Evolutionary conservation across 805 yeast genomes (phyloP).

Genomic region (Hanseniaspora singularis): DNA sequence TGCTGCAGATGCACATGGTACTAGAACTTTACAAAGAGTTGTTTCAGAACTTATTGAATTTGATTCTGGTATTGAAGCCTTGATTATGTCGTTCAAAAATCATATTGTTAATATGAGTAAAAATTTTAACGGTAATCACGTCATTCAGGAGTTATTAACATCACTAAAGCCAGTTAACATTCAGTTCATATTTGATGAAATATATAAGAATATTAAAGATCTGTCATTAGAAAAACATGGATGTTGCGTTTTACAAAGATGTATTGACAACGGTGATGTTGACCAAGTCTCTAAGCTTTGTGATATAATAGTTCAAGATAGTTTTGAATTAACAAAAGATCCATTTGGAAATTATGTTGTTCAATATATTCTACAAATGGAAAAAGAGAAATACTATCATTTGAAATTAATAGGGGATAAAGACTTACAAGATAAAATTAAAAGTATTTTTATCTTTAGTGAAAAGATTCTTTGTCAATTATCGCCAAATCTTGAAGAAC

Average conservation of each 20-base stretch:
- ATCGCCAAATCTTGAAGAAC: slow-evolving; percentile 13
- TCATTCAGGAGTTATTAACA: slow-evolving; percentile 82
- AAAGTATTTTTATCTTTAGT: neutral
- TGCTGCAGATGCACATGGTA: slow-evolving; percentile 90
- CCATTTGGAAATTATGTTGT: slow-evolving; percentile 97
- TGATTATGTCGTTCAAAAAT: slow-evolving; percentile 48
- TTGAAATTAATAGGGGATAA: neutral
- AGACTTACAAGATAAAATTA: neutral
- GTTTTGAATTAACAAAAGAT: slow-evolving; percentile 64
- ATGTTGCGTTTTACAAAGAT: slow-evolving; percentile 91
- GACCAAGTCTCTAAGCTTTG: slow-evolving; percentile 60
- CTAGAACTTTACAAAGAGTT: slow-evolving; percentile 84
- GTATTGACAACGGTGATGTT: slow-evolving; percentile 75
- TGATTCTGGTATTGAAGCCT: slow-evolving; percentile 55
- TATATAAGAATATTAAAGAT: slow-evolving; percentile 54
- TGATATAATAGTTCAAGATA: slow-evolving; percentile 51
- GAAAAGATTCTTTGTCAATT: neutral
- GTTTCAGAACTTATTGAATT: slow-evolving; percentile 63
- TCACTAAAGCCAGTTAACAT: slow-evolving; percentile 53
- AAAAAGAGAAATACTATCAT: neutral
- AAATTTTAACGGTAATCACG: slow-evolving; percentile 94
- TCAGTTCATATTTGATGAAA: slow-evolving; percentile 84
- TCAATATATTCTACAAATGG: slow-evolving; percentile 57
- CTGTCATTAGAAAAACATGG: slow-evolving; percentile 96
- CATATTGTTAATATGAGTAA: slow-evolving; percentile 71